Evolutionary conservation across 306 rosid species (phyloP), one percentile per base, ranked within the genome.

Genomic region (Leucaena leucocephala): DNA sequence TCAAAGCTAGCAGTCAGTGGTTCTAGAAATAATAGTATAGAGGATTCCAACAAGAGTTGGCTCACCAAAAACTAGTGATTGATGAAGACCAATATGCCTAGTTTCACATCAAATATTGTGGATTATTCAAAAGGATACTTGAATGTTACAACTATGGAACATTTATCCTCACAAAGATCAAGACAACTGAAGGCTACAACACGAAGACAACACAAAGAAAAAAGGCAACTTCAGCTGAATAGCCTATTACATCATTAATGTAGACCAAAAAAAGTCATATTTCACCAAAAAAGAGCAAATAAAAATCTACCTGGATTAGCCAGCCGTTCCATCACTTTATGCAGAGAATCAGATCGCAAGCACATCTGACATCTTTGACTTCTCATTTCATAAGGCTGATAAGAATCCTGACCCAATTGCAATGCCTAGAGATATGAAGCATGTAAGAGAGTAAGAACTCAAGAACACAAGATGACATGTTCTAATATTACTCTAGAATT

Each of bases 331-430:
- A 94, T 92, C 75, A 92, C 98, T 89, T 94, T 94, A 76, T 90
- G 97, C 68, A 94, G 84, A 0, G 94, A 86, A 86, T 94, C 98
- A 48, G 92, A 87, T 44, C 97, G 92, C 85, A 94, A 89, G 84
- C 97, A 92, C 98, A 94, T 94, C 81, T 92, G 98, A 85, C 97
- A 94, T 84, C 97, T 87, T 80, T 90, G 97, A 87, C 92, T 89
- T 84, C 94, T 89, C 48, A 78, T 88, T 84, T 92, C 97, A 75
- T 69, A 88, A 78, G 91, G 86, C 83, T 87, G 80, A 44, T 57
- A 88, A 0, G 89, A 50, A 17, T 94, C 98, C 79, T 92, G 98
- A 76, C 97, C 97, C 85, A 94, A 84, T 85, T 90, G 97, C 87
- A 94, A 85, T 35, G 97, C 98, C 98, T 94, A 80, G 44, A 85